A percentile compares a stretch with the other conserved stretches of the same genome.
Evolutionary conservation across 805 yeast species (phyloP).

Genomic region (Zygosaccharomyces bisporus): DNA sequence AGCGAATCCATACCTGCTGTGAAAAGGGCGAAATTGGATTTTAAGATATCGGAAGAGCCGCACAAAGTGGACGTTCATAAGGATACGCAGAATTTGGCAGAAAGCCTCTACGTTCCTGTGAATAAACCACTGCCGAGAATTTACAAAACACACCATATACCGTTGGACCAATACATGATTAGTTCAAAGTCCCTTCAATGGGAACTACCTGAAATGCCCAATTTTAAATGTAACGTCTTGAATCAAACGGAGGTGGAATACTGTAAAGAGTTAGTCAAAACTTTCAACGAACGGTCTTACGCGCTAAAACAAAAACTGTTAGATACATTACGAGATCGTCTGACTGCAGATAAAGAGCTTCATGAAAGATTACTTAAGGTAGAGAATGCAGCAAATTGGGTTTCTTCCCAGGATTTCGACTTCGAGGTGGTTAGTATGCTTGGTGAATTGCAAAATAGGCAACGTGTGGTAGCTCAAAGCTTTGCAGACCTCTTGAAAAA

Average conservation of each 20-base stretch:
- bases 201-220: constrained; percentile 23
- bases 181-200: constrained; percentile 12
- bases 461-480: constrained; percentile 23
- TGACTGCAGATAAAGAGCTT: constrained; percentile 21
- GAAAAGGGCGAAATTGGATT: constrained; percentile 18
- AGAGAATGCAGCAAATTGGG: constrained; percentile 23
- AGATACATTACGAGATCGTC: constrained; percentile 17
- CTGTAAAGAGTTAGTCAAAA: constrained; percentile 19
- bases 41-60: constrained; percentile 10
- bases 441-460: constrained; percentile 26
- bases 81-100: constrained; percentile 10
- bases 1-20: constrained; percentile 23
- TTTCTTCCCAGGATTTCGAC: constrained; percentile 21
- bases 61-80: background rate
- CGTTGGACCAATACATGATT: constrained; percentile 16
- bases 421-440: constrained; percentile 22
- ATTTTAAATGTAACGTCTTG: constrained; percentile 18
- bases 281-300: constrained; percentile 20
- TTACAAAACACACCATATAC: constrained; percentile 23
- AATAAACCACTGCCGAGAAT: constrained; percentile 28
- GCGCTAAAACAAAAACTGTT: constrained; percentile 20
- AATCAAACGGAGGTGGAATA: constrained; percentile 20
- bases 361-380: constrained; percentile 20
- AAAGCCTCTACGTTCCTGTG: constrained; percentile 29
- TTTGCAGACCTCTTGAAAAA: constrained; percentile 18